Evolutionary conservation across 202 grass and related monocot genomes (phyloP), one percentile per base, ranked within the genome.

Genomic region (Sporobolus alterniflorus): DNA sequence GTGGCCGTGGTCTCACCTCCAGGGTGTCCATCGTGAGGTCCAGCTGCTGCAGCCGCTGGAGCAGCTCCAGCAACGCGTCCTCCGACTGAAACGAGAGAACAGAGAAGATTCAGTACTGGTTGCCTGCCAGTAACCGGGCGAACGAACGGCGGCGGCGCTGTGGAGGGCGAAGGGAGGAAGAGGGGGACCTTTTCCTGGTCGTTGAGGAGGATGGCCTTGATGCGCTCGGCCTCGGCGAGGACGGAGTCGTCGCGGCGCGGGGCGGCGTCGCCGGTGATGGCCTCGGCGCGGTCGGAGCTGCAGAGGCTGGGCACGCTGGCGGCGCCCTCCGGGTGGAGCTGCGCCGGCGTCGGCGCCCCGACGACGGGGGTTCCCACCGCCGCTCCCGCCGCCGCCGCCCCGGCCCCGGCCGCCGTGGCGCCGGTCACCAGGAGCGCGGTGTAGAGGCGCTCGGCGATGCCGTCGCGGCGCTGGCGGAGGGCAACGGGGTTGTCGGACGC

Each of bases 261-360:
- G 77, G 56, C 74, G 49, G 72, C 78, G 25, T 94, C 94, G 61
- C 88, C 89, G 9, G 91, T 94, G 84, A 97, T 79, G 44, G 87
- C 91, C 79, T 97, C 88, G 15, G 87, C 91, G 47, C 91, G 88
- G 81, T 97, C 94, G 28, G 84, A 97, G 71, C 88, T 91, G 85
- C 86, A 94, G 83, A 94, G 86, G 79, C 89, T 97, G 40, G 82
- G 87, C 24, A 89, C 74, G 48, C 79, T 86, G 32, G 66, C 66
- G 36, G 80, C 86, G 87, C 76, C 78, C 87, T 89, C 90, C 18
- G 65, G 90, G 12, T 73, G 88, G 50, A 90, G 61, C 59, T 86
- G 78, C 3, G 50, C 42, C 32, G 52, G 67, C 33, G 64, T 80
- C 16, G 78, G 83, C 40, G 41, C 76, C 57, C 75, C 66, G 9